A percentile compares a stretch with the other conserved stretches of the same genome.
phyloP scores from a whole-genome alignment of 2,329 filamentous ascomycete genomes.

The Alternaria triticimaculans region DNA sequence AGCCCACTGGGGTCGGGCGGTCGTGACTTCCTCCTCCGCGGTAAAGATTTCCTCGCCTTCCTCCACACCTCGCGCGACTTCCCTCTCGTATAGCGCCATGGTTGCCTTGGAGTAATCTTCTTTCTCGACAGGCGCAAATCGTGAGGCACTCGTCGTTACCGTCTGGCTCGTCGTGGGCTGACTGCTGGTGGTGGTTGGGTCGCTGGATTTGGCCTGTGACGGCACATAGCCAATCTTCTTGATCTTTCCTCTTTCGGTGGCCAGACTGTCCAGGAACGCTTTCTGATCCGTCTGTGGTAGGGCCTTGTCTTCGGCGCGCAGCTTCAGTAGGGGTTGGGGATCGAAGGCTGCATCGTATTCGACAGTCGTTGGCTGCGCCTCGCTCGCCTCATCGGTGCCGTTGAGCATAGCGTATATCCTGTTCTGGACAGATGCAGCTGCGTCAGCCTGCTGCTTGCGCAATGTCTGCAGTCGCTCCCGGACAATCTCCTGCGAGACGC shows the following conservation, averaged over 20 bases:
- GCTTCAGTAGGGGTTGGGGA: conserved; percentile 70
- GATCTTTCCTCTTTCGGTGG: conserved; percentile 65
- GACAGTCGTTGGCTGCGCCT: conserved; percentile 13
- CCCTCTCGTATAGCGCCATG: conserved; percentile 87
- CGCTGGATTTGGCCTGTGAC: conserved; percentile 54
- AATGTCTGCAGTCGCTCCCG: conserved; percentile 71
- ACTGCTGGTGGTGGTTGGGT: conserved; percentile 32
- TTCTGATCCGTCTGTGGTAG: conserved; percentile 65
- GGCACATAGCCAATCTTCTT: conserved; percentile 73
- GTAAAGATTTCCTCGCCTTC: conserved; percentile 97
- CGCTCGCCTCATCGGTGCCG: conserved; percentile 4
- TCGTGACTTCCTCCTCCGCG: conserved; percentile 80
- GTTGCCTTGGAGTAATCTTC: conserved; percentile 88
- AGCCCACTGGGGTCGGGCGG: conserved; percentile 75
- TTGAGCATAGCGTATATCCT: conserved; percentile 59
- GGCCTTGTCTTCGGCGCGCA: conserved; percentile 68
- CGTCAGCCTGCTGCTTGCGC: conserved; percentile 70
- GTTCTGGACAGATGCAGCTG: conserved; percentile 63
- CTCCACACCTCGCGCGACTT: conserved; percentile 86
- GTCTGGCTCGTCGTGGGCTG: conserved; percentile 48
- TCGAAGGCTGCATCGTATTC: conserved; percentile 59
- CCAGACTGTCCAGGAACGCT: conserved; percentile 63
- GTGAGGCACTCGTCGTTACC: conserved; percentile 64
- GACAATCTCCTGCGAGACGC: conserved; percentile 77
- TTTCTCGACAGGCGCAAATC: conserved; percentile 72